A percentile compares a stretch with the other conserved stretches of the same genome.
Conservation (phyloP, 2,329 filamentous ascomycete species). For the Xylariomycetidae sp. region DNA sequence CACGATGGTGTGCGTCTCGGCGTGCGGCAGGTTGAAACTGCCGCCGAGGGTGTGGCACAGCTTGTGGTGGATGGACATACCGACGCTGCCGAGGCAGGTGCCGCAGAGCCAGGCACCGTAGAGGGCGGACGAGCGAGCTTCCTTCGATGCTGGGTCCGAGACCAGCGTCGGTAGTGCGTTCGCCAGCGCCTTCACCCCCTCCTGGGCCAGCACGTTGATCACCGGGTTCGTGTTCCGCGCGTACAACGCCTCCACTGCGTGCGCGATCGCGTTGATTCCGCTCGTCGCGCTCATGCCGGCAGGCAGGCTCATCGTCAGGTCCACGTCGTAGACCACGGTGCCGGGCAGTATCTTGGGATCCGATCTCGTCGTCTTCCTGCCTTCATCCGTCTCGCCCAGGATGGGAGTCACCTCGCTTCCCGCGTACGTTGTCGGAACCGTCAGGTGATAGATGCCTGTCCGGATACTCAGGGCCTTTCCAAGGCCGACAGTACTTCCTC, state of each 20-base stretch:
- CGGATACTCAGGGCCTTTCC: constrained; percentile 52
- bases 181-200: constrained; percentile 50
- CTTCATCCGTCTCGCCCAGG: constrained; percentile 54
- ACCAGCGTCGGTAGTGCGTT: constrained; percentile 47
- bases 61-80: constrained; percentile 63
- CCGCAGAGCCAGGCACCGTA: constrained; percentile 63
- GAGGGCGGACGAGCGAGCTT: constrained; percentile 46
- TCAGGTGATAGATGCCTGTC: constrained; percentile 48
- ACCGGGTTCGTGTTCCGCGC: constrained; percentile 56
- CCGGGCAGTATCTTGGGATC: constrained; percentile 55
- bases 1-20: constrained; percentile 59
- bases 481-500: constrained; percentile 57
- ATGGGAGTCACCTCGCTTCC: constrained; percentile 61
- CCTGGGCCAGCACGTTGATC: constrained; percentile 49
- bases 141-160: constrained; percentile 33
- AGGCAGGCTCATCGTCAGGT: constrained; percentile 55
- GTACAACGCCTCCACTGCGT: constrained; percentile 60
- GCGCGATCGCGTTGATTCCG: constrained; percentile 61
- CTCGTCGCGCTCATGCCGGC: constrained; percentile 46
- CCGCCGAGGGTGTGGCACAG: constrained; percentile 61
- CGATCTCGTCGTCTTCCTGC: constrained; percentile 49
- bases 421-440: constrained; percentile 56
- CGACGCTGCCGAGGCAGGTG: constrained; percentile 51
- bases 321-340: constrained; percentile 59
- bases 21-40: constrained; percentile 57